These are phyloP conservation scores for Candida nonsorbophila DNA, from an alignment of 805 yeast species.

Conservation along the genomic window DNA sequence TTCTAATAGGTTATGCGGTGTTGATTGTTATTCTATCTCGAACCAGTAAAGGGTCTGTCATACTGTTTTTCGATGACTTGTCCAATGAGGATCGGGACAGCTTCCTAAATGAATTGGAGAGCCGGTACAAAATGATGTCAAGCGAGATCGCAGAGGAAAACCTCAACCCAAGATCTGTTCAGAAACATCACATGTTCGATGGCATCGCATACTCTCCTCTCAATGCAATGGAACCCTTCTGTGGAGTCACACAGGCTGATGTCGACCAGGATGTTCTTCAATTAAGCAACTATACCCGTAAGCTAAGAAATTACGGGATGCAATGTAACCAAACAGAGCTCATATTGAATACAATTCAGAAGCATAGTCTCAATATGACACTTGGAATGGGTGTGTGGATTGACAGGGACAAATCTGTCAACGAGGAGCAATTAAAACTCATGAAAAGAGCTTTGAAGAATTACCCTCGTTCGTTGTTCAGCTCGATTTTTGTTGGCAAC, in stretches of 20 bases:
- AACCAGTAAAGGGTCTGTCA: no score
- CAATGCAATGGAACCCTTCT: conserved; percentile 46
- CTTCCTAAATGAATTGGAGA: no score
- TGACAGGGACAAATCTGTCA: conserved; percentile 38
- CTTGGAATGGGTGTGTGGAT: conserved; percentile 63
- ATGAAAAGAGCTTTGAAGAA: conserved; percentile 37
- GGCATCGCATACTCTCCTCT: conserved; percentile 61
- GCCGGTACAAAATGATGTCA: no score
- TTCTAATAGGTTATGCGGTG: no score
- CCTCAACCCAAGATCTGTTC: no score
- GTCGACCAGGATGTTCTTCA: conserved; percentile 52
- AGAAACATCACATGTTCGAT: no score
- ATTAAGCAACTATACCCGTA: conserved; percentile 53
- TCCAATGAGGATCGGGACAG: no score
- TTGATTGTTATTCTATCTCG: no score
- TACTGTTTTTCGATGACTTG: no score
- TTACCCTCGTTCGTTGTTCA: conserved; percentile 44
- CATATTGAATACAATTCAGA: conserved; percentile 49
- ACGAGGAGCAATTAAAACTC: conserved; percentile 39
- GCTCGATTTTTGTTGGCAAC: conserved; percentile 54
- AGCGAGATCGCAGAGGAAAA: no score
- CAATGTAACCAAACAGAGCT: conserved; percentile 54
- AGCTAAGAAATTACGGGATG: conserved; percentile 54
- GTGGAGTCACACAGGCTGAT: conserved; percentile 46
- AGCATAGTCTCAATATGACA: conserved; percentile 48